A percentile compares a stretch with the other conserved stretches of the same genome.
These are phyloP conservation scores for Aspergillus niger DNA, from an alignment of 2,329 filamentous ascomycete species.

Conservation along the genomic window DNA sequence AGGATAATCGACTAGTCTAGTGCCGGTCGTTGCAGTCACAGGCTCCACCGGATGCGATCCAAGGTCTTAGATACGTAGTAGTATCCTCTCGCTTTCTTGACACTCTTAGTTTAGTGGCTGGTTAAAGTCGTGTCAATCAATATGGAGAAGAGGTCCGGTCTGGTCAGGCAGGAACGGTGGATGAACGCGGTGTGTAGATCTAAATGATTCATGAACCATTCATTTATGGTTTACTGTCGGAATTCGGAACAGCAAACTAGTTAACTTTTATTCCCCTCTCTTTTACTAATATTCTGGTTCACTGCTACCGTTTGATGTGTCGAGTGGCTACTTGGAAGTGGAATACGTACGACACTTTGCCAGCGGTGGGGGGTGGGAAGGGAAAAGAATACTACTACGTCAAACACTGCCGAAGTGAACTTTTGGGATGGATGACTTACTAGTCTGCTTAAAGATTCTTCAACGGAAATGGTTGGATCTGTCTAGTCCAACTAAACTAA, in stretches of 20 bases:
- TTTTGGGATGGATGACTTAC: neutral
- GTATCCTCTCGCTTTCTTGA: no score
- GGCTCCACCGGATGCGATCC: slow-evolving; percentile 2
- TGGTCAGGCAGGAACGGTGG: neutral
- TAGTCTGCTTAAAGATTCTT: neutral
- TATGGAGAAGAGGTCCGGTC: neutral
- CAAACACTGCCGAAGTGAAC: neutral
- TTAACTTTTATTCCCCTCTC: neutral
- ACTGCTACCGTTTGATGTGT: neutral
- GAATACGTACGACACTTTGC: neutral
- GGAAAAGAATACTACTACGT: neutral
- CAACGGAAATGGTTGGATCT: neutral
- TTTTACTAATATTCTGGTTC: neutral
- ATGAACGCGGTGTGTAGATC: neutral
- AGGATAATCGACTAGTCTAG: neutral
- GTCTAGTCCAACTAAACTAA: no score
- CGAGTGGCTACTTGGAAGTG: neutral
- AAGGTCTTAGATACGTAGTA: neutral
- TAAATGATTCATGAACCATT: neutral
- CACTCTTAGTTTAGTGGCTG: no score
- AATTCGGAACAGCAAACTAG: neutral
- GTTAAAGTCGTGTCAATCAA: neutral
- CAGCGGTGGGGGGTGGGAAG: neutral
- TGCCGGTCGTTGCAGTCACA: slow-evolving; percentile 3
- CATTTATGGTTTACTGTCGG: neutral